A percentile compares a stretch with the other conserved stretches of the same genome.
Conservation (phyloP, 192 early-diverging fungal genomes). For the Coemansia aciculifera region DNA sequence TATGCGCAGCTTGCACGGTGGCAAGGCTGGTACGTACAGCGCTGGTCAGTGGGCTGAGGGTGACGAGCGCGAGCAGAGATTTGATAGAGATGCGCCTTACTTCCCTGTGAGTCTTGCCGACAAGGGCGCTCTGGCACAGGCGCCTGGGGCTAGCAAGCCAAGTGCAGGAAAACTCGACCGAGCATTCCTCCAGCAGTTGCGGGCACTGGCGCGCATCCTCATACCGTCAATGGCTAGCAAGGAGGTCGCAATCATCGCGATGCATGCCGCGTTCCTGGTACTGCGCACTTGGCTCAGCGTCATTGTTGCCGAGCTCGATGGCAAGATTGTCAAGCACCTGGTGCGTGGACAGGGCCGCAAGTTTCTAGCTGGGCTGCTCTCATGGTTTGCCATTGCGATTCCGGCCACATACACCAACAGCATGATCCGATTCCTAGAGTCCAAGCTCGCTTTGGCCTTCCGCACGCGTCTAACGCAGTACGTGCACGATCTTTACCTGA, state of each 20-base stretch:
- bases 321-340: slow-evolving; percentile 92
- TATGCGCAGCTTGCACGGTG: slow-evolving; percentile 41
- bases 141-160: neutral
- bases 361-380: slow-evolving; percentile 74
- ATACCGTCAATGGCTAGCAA: slow-evolving; percentile 78
- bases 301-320: slow-evolving; percentile 89
- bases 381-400: slow-evolving; percentile 92
- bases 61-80: slow-evolving; percentile 49
- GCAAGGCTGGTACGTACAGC: slow-evolving; percentile 23
- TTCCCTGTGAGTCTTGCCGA: slow-evolving; percentile 24
- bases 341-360: slow-evolving; percentile 78
- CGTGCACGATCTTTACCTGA: slow-evolving; percentile 84
- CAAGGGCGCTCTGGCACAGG: slow-evolving; percentile 5
- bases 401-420: slow-evolving; percentile 97
- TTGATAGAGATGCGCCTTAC: slow-evolving; percentile 43
- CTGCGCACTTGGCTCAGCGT: slow-evolving; percentile 90
- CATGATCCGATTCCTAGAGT: slow-evolving; percentile 71
- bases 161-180: slow-evolving; percentile 33
- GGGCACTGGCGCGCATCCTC: slow-evolving; percentile 76
- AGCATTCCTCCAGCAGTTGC: slow-evolving; percentile 58
- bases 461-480: slow-evolving; percentile 86
- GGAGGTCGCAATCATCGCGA: slow-evolving; percentile 74
- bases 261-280: slow-evolving; percentile 86
- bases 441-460: slow-evolving; percentile 74
- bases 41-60: slow-evolving; percentile 38